phyloP scores from a whole-genome alignment of 2,329 filamentous ascomycete genomes.

The Colletotrichum salicis region DNA sequence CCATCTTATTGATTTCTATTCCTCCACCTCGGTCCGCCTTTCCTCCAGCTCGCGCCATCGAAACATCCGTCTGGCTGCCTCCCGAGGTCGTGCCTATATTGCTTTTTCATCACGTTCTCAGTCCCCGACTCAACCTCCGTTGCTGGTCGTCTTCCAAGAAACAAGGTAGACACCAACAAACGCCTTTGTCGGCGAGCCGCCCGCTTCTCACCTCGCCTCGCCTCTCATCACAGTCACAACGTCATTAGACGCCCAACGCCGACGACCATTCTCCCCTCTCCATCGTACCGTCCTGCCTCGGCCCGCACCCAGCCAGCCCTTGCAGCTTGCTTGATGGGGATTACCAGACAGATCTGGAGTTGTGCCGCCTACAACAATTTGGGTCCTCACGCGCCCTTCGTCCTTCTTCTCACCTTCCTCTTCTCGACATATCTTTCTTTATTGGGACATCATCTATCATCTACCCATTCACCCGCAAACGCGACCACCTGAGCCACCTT shows the following conservation, averaged over 20 bases:
- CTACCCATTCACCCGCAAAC: background rate
- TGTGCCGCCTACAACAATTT: slow-evolving; percentile 14
- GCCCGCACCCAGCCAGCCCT: slow-evolving; percentile 16
- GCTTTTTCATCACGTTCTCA: background rate
- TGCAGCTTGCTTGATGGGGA: background rate
- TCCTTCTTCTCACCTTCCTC: background rate
- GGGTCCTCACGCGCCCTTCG: background rate
- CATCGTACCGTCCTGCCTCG: slow-evolving; percentile 10
- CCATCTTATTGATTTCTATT: background rate
- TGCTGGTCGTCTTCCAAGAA: background rate
- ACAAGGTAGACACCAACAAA: slow-evolving; percentile 10
- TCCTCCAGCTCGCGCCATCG: background rate
- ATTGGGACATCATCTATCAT: background rate
- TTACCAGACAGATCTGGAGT: slow-evolving; percentile 3
- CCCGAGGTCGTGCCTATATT: background rate
- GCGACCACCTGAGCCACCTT: background rate
- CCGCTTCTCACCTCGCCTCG: background rate
- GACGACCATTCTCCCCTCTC: slow-evolving; percentile 4
- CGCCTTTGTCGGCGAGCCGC: slow-evolving; percentile 25
- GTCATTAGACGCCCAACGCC: slow-evolving; percentile 25
- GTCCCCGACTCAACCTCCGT: background rate
- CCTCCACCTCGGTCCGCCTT: background rate
- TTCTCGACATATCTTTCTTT: background rate
- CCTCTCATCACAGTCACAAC: slow-evolving; percentile 23
- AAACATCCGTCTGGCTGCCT: background rate